Conservation (phyloP, 495 filamentous ascomycete genomes). For the Cladorrhinum samala region DNA sequence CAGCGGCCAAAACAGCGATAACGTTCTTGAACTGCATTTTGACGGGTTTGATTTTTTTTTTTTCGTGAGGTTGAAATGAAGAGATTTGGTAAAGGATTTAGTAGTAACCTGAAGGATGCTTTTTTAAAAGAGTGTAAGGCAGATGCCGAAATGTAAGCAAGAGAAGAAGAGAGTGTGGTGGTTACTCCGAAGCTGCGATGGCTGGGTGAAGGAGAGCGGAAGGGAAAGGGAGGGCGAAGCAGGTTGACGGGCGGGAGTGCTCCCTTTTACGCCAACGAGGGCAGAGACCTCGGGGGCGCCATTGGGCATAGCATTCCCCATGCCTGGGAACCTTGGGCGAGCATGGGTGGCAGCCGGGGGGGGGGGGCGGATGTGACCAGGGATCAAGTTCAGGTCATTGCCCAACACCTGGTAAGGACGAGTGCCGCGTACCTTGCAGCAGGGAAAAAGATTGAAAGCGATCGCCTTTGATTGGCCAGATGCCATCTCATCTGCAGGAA, state of each 20-base stretch:
- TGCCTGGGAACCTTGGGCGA: neutral
- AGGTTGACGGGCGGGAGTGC: slow-evolving; percentile 16
- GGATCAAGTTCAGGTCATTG: neutral
- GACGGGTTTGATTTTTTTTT: slow-evolving; percentile 11
- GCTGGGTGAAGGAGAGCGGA: slow-evolving; percentile 15
- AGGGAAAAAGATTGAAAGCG: neutral
- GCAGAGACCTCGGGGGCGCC: slow-evolving; percentile 1
- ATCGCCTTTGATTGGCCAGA: slow-evolving; percentile 1
- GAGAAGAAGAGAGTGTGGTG: slow-evolving; percentile 28
- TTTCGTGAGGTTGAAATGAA: neutral
- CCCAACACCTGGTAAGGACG: slow-evolving; percentile 6
- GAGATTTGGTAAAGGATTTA: neutral
- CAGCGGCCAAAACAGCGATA: slow-evolving; percentile 27
- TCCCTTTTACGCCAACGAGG: slow-evolving; percentile 19
- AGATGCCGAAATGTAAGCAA: slow-evolving; percentile 22
- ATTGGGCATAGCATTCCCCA: slow-evolving; percentile 4
- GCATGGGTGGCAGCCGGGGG: neutral
- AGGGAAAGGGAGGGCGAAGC: slow-evolving; percentile 14
- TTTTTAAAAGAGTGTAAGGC: slow-evolving; percentile 28
- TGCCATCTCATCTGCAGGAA: slow-evolving; percentile 9
- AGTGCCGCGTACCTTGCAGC: slow-evolving; percentile 17
- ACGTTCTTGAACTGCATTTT: slow-evolving; percentile 37
- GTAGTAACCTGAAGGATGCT: slow-evolving; percentile 3
- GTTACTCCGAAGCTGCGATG: slow-evolving; percentile 16
- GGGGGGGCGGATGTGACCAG: neutral